These are phyloP conservation scores for Sporothrix phasma DNA, from an alignment of 2,329 filamentous ascomycete species.

Conservation along the genomic window DNA sequence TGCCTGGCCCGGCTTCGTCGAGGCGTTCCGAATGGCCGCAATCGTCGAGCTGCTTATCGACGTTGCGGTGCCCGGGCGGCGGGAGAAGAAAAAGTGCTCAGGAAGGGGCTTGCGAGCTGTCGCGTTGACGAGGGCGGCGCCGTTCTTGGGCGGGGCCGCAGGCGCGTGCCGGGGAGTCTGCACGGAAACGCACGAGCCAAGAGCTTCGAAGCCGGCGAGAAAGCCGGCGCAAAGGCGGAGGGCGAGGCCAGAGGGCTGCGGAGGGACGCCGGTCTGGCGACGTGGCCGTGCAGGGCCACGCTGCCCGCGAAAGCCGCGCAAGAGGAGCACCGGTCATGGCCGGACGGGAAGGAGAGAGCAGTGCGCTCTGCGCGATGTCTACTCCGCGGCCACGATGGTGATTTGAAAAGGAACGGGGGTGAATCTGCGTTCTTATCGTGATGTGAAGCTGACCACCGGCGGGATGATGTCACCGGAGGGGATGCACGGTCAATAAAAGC, in stretches of 20 bases:
- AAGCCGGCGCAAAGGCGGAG: not conserved
- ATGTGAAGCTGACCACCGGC: not conserved
- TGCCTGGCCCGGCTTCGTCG: constrained; percentile 12
- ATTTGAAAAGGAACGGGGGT: not conserved
- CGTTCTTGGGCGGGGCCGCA: not conserved
- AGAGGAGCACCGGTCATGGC: constrained; percentile 13
- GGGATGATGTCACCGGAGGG: constrained; percentile 13
- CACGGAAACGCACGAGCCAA: not conserved
- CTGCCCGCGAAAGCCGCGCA: constrained; percentile 4
- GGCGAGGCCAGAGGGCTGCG: not conserved
- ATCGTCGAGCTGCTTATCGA: not conserved
- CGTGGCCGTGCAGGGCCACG: not conserved
- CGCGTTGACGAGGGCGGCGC: not conserved
- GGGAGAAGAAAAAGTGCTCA: constrained; percentile 3
- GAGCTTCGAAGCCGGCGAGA: not conserved
- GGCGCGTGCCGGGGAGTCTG: not conserved
- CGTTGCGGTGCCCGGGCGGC: not conserved
- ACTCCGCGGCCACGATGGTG: not conserved
- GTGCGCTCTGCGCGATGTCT: not conserved
- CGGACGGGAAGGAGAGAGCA: not conserved
- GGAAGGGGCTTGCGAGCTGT: not conserved
- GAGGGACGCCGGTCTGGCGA: not conserved
- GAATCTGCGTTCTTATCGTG: too few relatives aligned
- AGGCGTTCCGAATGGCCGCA: constrained; percentile 6
- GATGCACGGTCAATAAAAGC: constrained; percentile 4